These are phyloP conservation scores for Endoconidiophora laricicola DNA, from an alignment of 2,329 filamentous ascomycete species.

Conservation along the genomic window DNA sequence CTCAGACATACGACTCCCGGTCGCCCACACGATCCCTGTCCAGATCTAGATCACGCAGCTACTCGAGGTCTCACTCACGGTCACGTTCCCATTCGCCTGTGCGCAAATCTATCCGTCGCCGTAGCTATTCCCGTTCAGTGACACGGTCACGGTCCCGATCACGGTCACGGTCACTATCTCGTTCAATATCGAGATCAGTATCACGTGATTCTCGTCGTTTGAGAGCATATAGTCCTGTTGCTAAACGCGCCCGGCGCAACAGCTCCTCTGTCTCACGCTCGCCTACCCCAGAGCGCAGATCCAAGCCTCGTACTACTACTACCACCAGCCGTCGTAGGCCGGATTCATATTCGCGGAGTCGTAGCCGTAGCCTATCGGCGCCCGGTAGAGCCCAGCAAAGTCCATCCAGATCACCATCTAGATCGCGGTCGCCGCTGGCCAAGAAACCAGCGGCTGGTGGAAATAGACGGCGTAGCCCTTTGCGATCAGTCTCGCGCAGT, in stretches of 20 bases:
- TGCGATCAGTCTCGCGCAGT: conserved; percentile 5
- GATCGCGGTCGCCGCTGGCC: conserved; percentile 17
- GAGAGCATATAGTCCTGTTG: neutral
- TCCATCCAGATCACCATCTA: conserved; percentile 1
- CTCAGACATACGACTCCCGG: conserved; percentile 9
- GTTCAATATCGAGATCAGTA: conserved; percentile 15
- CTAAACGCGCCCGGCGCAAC: conserved; percentile 5
- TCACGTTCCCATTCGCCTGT: conserved; percentile 21
- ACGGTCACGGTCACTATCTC: conserved; percentile 17
- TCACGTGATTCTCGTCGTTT: neutral
- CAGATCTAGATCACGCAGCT: conserved; percentile 18
- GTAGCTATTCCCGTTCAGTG: conserved; percentile 5
- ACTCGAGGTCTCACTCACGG: conserved; percentile 10
- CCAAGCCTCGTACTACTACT: neutral
- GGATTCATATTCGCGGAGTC: conserved; percentile 6
- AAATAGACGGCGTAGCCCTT: neutral
- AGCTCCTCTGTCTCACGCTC: conserved; percentile 7
- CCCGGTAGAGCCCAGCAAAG: neutral
- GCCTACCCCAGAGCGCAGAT: neutral
- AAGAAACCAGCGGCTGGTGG: conserved; percentile 12
- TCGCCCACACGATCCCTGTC: conserved; percentile 9
- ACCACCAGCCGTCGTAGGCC: conserved; percentile 6
- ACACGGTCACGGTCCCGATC: conserved; percentile 14
- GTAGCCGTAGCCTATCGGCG: neutral
- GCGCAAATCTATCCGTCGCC: conserved; percentile 12